Conservation (phyloP, 2,329 filamentous ascomycete genomes). For the Diaporthe sp. region DNA sequence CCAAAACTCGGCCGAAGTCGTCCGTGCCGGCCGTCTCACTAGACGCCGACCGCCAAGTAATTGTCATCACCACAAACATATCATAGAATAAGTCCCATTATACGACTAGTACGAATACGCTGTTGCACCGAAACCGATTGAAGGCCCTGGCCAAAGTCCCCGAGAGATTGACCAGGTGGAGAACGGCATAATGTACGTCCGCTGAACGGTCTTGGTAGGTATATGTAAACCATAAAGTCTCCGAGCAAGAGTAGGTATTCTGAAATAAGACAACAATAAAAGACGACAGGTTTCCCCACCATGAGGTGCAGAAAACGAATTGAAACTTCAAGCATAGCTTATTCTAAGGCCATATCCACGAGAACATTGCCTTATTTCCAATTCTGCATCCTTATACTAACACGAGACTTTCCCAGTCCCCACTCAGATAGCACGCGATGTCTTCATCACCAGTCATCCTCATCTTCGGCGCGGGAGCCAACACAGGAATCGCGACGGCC, state of each 20-base stretch:
- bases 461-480: slow-evolving; percentile 58
- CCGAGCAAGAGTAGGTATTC: neutral
- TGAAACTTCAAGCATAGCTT: neutral
- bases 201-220: neutral
- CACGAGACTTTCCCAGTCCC: neutral
- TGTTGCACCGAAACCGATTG: neutral
- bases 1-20: neutral
- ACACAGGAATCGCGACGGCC: slow-evolving; percentile 53
- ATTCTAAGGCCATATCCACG: neutral
- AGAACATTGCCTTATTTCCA: too few species aligned
- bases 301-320: too few species aligned
- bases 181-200: neutral
- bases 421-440: slow-evolving; percentile 16
- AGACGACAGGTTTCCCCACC: too few species aligned
- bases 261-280: neutral
- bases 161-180: neutral
- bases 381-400: neutral
- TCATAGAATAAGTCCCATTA: neutral
- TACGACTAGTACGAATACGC: neutral
- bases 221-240: neutral
- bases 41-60: neutral
- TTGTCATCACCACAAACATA: neutral
- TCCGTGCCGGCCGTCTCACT: neutral
- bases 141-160: neutral
- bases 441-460: slow-evolving; percentile 47